Conservation (phyloP, 1,284 basidiomycete genomes). For the Peniophora sp. region DNA sequence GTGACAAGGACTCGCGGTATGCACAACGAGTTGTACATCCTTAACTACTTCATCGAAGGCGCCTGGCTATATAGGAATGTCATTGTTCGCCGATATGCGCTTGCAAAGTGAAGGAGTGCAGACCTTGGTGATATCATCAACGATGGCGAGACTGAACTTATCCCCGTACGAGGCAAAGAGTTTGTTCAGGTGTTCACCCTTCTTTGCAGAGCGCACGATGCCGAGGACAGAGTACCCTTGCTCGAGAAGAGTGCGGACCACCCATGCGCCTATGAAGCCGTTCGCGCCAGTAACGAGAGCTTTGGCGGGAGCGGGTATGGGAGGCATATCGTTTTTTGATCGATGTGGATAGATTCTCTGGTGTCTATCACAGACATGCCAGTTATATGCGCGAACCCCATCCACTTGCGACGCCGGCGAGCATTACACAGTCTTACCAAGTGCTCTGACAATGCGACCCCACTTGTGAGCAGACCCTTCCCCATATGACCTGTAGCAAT, state of each 20-base stretch:
- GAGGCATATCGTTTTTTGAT: conserved; percentile 16
- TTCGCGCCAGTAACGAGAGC: conserved; percentile 33
- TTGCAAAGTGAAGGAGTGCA: conserved; percentile 5
- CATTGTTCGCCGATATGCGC: not conserved
- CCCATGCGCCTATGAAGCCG: conserved; percentile 33
- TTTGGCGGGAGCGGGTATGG: conserved; percentile 18
- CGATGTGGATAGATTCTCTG: not conserved
- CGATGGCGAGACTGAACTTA: conserved; percentile 41
- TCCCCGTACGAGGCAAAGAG: conserved; percentile 38
- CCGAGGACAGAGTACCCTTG: conserved; percentile 44
- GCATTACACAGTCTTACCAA: too few species aligned
- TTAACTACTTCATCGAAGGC: conserved; percentile 32
- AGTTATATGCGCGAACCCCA: too few species aligned
- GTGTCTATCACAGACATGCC: too few species aligned
- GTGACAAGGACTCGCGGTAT: conserved; percentile 38
- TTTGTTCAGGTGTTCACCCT: conserved; percentile 40
- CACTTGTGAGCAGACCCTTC: too few species aligned
- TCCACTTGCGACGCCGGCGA: too few species aligned
- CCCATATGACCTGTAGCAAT: too few species aligned
- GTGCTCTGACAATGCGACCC: too few species aligned
- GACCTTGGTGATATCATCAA: conserved; percentile 49
- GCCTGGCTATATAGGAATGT: conserved; percentile 5
- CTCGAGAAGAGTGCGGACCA: conserved; percentile 30
- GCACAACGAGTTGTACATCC: conserved; percentile 33
- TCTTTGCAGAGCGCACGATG: conserved; percentile 44